Percentiles rank a stretch among this genome's conserved stretches.
Evolutionary conservation across 305 asterid genomes (phyloP).

Genomic region (Fraxinus paxiana): DNA sequence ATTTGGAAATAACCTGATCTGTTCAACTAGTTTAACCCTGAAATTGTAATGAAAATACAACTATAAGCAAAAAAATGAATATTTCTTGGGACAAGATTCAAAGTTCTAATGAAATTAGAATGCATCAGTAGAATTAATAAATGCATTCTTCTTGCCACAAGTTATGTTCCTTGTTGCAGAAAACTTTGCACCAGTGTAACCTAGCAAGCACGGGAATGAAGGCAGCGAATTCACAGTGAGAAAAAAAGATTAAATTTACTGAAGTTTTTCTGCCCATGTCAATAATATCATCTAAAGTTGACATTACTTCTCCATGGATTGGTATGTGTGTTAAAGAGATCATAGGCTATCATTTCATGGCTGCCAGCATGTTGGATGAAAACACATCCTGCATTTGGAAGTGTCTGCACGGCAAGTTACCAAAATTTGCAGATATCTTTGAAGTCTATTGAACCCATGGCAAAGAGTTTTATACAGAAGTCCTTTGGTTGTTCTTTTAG

Average conservation of each 20-base stretch:
- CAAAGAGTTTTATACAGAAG: background rate
- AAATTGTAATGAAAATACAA: slow-evolving; percentile 37
- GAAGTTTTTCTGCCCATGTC: background rate
- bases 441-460: background rate
- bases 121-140: background rate
- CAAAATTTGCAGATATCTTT: background rate
- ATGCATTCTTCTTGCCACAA: background rate
- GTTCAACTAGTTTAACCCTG: background rate
- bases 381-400: background rate
- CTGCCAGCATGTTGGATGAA: slow-evolving; percentile 21
- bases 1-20: background rate
- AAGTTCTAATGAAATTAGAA: background rate
- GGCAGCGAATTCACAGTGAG: background rate
- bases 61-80: background rate
- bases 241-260: background rate
- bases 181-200: background rate
- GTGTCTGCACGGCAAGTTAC: background rate
- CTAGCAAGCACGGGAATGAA: background rate
- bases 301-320: background rate
- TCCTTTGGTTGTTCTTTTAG: background rate
- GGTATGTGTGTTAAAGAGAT: slow-evolving; percentile 7
- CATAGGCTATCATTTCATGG: slow-evolving; percentile 3
- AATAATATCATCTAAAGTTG: slow-evolving; percentile 2
- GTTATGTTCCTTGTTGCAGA: slow-evolving; percentile 10
- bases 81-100: background rate